These are phyloP conservation scores for Schizochytrium sp. DNA, from an alignment of 108 stramenopile species.

Conservation along the genomic window DNA sequence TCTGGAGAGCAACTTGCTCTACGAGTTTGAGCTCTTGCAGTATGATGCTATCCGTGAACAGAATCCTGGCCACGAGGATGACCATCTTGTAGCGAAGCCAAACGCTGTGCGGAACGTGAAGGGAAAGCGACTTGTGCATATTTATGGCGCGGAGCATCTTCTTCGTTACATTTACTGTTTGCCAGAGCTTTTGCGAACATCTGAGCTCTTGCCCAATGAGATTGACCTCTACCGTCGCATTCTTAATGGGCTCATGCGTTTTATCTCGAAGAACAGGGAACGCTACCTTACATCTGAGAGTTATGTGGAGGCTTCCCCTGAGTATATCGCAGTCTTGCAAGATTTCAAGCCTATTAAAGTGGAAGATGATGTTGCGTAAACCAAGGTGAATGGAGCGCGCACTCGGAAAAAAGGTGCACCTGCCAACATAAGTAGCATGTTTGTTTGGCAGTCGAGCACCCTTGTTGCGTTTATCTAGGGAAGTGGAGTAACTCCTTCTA, in stretches of 20 bases:
- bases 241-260: neutral
- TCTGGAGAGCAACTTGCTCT: neutral
- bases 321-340: slow-evolving; percentile 2
- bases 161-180: slow-evolving; percentile 15
- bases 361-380: neutral
- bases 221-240: slow-evolving; percentile 31
- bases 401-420: too few relatives aligned
- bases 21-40: slow-evolving; percentile 41
- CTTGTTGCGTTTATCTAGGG: too few relatives aligned
- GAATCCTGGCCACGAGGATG: slow-evolving; percentile 31
- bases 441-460: too few relatives aligned
- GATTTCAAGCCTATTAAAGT: slow-evolving; percentile 16
- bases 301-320: slow-evolving; percentile 23
- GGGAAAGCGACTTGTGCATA: slow-evolving; percentile 9
- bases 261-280: slow-evolving; percentile 50
- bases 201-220: neutral
- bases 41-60: slow-evolving; percentile 33
- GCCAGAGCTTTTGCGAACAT: slow-evolving; percentile 23
- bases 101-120: slow-evolving; percentile 10
- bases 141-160: slow-evolving; percentile 50
- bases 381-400: neutral
- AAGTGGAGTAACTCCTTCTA: too few relatives aligned
- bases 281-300: neutral
- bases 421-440: too few relatives aligned
- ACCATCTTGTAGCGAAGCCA: slow-evolving; percentile 22